Conservation (phyloP, 768 basidiomycete species). For the Lactarius deliciosus region DNA sequence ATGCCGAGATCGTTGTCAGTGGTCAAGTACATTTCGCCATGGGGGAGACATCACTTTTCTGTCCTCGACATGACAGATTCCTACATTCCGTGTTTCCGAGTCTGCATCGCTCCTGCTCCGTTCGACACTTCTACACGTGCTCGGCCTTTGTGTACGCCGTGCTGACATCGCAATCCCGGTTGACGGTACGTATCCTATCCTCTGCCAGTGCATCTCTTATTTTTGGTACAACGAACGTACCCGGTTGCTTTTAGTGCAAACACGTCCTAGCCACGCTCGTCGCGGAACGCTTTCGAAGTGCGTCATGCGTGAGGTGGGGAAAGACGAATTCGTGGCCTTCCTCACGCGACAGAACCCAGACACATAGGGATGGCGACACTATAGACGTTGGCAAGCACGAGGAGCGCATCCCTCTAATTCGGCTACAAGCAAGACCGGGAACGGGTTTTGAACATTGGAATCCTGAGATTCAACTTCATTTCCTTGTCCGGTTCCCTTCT, state of each 20-base stretch:
- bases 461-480: too few relatives aligned
- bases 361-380: not conserved
- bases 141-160: constrained; percentile 70
- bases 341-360: constrained; percentile 39
- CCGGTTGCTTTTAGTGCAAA: constrained; percentile 58
- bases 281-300: constrained; percentile 54
- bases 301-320: constrained; percentile 47
- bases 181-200: constrained; percentile 51
- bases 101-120: constrained; percentile 43
- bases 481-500: too few relatives aligned
- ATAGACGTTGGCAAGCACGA: too few relatives aligned
- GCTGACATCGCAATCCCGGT: constrained; percentile 55
- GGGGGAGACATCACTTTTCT: constrained; percentile 61
- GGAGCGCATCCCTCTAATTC: not conserved
- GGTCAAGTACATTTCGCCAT: constrained; percentile 55
- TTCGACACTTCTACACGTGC: constrained; percentile 63
- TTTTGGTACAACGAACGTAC: not conserved
- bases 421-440: not conserved
- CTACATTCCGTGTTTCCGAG: constrained; percentile 56
- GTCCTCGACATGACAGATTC: constrained; percentile 65
- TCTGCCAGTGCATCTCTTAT: too few relatives aligned
- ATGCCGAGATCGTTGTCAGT: constrained; percentile 41
- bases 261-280: constrained; percentile 69
- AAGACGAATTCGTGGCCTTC: constrained; percentile 49
- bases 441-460: not conserved